Percentiles rank a stretch among this genome's conserved stretches.
Evolutionary conservation across 257 asterid species (phyloP).

Genomic region (Thymus mandschuricus): DNA sequence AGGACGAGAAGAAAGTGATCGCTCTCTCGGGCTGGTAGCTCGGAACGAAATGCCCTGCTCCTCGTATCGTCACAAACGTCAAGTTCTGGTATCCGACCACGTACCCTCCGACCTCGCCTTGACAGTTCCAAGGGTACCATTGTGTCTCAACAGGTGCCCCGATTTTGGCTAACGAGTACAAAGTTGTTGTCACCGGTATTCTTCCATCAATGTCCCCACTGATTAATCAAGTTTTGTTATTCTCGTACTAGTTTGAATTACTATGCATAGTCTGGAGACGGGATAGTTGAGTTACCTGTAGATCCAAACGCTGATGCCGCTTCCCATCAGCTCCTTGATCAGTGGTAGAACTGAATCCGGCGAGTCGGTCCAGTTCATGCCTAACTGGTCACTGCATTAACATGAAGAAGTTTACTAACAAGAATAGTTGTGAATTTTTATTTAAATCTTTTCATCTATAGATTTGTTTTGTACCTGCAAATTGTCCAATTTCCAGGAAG

Average conservation of each 20-base stretch:
- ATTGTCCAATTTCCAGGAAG: constrained; percentile 42
- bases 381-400: constrained; percentile 25
- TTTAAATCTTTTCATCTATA: neutral
- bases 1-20: constrained; percentile 45
- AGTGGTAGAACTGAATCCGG: constrained; percentile 45
- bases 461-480: constrained; percentile 45
- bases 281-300: constrained; percentile 36
- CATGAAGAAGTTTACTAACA: neutral
- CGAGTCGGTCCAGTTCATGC: constrained; percentile 35
- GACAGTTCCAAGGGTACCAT: constrained; percentile 57
- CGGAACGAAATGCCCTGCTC: constrained; percentile 64
- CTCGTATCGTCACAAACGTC: constrained; percentile 57
- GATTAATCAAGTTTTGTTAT: neutral
- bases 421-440: neutral
- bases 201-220: constrained; percentile 50
- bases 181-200: constrained; percentile 51
- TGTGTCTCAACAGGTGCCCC: constrained; percentile 40
- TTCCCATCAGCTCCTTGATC: constrained; percentile 47
- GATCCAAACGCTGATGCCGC: constrained; percentile 52
- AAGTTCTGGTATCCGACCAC: constrained; percentile 52
- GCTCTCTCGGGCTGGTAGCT: constrained; percentile 62
- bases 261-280: neutral
- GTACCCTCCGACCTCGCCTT: constrained; percentile 66
- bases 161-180: constrained; percentile 43
- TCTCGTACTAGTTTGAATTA: constrained; percentile 8